These are phyloP conservation scores for Cytospora piceicola DNA, from an alignment of 2,329 filamentous ascomycete genomes.

Conservation along the genomic window DNA sequence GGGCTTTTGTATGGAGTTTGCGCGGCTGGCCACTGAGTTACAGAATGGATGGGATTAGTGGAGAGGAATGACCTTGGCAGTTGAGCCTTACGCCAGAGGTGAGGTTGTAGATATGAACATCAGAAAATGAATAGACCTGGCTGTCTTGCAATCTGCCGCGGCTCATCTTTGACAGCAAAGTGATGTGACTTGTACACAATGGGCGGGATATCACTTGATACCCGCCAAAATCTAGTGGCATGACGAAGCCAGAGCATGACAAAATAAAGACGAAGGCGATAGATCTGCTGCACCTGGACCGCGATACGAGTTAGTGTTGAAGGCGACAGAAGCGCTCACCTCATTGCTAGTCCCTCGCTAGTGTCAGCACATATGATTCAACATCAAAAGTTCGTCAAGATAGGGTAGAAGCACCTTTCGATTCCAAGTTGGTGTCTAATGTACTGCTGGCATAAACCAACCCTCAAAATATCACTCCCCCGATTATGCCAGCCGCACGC, in stretches of 20 bases:
- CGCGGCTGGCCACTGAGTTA: slow-evolving; percentile 10
- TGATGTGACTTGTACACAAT: not conserved
- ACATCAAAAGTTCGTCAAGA: slow-evolving; percentile 34
- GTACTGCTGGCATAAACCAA: slow-evolving; percentile 15
- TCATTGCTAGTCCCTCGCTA: slow-evolving; percentile 26
- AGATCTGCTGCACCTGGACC: not conserved
- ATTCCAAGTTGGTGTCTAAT: slow-evolving; percentile 30
- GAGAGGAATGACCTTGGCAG: not conserved
- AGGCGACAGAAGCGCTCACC: slow-evolving; percentile 13
- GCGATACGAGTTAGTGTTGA: slow-evolving; percentile 12
- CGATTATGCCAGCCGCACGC: slow-evolving; percentile 61
- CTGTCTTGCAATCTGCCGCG: not conserved
- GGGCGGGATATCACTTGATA: not conserved
- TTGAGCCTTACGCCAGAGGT: not conserved
- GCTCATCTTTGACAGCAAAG: not conserved
- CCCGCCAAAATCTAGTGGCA: not conserved
- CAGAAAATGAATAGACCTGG: not conserved
- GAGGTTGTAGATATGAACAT: not conserved
- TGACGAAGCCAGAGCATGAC: not conserved
- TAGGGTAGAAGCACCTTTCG: slow-evolving; percentile 43
- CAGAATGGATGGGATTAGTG: slow-evolving; percentile 10
- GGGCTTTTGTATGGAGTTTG: slow-evolving; percentile 14
- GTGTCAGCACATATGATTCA: slow-evolving; percentile 39
- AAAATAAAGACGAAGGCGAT: not conserved
- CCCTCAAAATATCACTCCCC: not conserved